phyloP scores from a whole-genome alignment of 1,139 yeast genomes.

The Suhomyces choctaworum region DNA sequence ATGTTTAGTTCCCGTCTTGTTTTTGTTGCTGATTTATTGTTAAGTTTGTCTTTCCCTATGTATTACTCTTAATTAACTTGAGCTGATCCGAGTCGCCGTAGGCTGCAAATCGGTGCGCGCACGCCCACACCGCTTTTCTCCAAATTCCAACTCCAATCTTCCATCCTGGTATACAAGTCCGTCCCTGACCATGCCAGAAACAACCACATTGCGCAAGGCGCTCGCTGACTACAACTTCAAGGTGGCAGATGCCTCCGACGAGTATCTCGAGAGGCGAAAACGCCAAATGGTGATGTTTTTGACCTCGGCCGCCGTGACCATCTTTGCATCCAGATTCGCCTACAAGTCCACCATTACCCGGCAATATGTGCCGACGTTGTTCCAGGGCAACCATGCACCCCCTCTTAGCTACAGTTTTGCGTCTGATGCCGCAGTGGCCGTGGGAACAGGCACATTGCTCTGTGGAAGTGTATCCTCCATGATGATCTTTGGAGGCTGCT shows the following conservation, averaged over 20 bases:
- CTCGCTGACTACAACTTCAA: conserved; percentile 28
- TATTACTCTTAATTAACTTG: conserved; percentile 12
- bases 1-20: conserved; percentile 3
- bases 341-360: conserved; percentile 72
- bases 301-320: conserved; percentile 70
- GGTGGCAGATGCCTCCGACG: conserved; percentile 40
- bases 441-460: conserved; percentile 74
- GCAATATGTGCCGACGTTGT: conserved; percentile 74
- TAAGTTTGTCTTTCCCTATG: conserved; percentile 11
- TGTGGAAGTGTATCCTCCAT: conserved; percentile 74
- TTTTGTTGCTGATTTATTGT: background rate
- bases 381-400: conserved; percentile 84
- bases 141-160: background rate
- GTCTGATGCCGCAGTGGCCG: conserved; percentile 85
- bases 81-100: background rate
- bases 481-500: conserved; percentile 72
- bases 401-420: conserved; percentile 74
- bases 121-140: background rate
- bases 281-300: conserved; percentile 72
- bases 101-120: background rate
- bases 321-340: conserved; percentile 72
- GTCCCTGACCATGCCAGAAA: conserved; percentile 12
- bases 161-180: too few relatives aligned
- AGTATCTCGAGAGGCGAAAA: conserved; percentile 58
- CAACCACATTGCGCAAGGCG: conserved; percentile 9